Percentiles rank a stretch among this genome's conserved stretches.
Conservation (phyloP, 176 grass and related monocot species). For the Dactylis glomerata region DNA sequence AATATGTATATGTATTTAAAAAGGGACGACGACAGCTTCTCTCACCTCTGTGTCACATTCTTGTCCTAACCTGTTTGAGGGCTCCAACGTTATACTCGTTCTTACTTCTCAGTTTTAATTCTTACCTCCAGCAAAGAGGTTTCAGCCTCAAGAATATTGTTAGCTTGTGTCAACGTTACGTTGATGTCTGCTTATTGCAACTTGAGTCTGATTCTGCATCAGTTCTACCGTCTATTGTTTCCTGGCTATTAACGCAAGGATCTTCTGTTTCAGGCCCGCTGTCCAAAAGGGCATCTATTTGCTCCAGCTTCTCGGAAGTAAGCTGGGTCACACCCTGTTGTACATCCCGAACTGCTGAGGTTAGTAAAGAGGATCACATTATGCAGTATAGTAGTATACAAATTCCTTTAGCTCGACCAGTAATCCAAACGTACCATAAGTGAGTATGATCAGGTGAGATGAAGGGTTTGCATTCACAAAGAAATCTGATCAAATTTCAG, state of each 20-base stretch:
- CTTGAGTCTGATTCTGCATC: constrained; percentile 24
- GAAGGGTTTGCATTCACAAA: not conserved
- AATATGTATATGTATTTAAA: no score
- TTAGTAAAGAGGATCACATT: no score
- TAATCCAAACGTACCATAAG: not conserved
- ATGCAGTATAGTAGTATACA: no score
- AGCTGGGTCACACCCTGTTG: constrained; percentile 42
- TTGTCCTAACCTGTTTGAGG: constrained; percentile 43
- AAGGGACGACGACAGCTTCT: not conserved
- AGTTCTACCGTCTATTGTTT: constrained; percentile 27
- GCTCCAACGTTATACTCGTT: constrained; percentile 24
- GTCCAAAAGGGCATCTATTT: constrained; percentile 32
- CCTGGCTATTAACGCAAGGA: constrained; percentile 14
- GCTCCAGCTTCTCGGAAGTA: constrained; percentile 44
- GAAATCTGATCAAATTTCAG: not conserved
- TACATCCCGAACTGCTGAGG: constrained; percentile 50
- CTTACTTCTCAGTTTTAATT: constrained; percentile 10
- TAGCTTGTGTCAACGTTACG: constrained; percentile 16
- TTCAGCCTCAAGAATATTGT: constrained; percentile 30
- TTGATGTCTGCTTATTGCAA: constrained; percentile 12
- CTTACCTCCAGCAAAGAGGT: constrained; percentile 20
- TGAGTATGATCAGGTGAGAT: not conserved
- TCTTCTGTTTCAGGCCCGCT: constrained; percentile 15
- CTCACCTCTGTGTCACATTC: constrained; percentile 60
- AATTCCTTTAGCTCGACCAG: no score